Base-by-base conservation (phyloP, 192 early-diverging fungal genomes). In the Coemansia sp. region DNA sequence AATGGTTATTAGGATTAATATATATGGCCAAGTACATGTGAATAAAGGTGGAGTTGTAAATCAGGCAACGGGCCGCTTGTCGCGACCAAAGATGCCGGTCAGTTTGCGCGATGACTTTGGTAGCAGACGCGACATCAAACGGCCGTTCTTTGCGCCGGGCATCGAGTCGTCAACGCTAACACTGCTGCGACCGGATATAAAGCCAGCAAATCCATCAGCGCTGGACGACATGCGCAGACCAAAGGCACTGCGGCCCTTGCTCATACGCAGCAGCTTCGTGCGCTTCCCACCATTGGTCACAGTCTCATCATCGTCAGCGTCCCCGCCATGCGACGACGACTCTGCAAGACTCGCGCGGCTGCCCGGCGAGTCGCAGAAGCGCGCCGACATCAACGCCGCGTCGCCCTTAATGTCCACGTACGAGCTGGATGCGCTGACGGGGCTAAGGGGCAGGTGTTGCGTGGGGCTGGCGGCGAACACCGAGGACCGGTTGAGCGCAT, bases 61-160 rank as follows among this genome's bases (percentile, higher is more conserved):
- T 10, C 22, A 30, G 27, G 8, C 25, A 9, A 4, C 2, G 25
- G 18, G 47, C 38, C 51, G 40, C 14, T 70, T 63, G 53, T 63
- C n/a, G 23, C 65, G 48, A 23, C 64, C 60, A 61, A 77, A 77
- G 9, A 77, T 59, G 39, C 66, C 61, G 25, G 57, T 63, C 4
- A 77, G 56, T 22, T 63, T 69, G 1, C 65, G 60, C 47, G 75
- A 68, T 11, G 67, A 41, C 43, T 57, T 71, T 17, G 68, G 69
- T 25, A 78, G 17, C 54, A 78, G 46, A 13, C 75, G 40, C 25
- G 70, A 49, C 59, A 63, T 57, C 5, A 27, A 23, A 19, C 50
- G 62, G 6, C 51, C 59, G n/a, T 21, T 15, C 42, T 58, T n/a
- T 21, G 53, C 33, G 37, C 21, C 23, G 9, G 0, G 1, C 37